Evolutionary conservation across 2,329 filamentous ascomycete species (phyloP).

Genomic region (Apiospora rasikravindrae): DNA sequence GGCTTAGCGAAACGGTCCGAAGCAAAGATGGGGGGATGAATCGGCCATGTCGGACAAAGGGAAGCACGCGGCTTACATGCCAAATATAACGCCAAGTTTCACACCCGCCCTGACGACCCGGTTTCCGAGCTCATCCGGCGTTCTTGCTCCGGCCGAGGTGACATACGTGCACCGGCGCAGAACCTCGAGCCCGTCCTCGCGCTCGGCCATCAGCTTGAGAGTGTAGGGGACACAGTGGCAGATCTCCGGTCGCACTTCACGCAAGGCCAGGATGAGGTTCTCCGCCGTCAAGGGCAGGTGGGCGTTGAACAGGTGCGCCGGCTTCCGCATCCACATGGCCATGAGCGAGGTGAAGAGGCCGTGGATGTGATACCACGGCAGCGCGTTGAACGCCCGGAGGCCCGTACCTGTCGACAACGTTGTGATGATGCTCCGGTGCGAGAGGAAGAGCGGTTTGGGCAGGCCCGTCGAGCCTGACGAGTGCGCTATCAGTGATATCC

Average conservation of each 20-base stretch:
- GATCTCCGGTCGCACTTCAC: slow-evolving; percentile 43
- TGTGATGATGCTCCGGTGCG: slow-evolving; percentile 46
- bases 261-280: slow-evolving; percentile 41
- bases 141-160: slow-evolving; percentile 46
- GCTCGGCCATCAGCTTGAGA: slow-evolving; percentile 46
- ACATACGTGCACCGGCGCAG: slow-evolving; percentile 45
- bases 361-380: slow-evolving; percentile 51
- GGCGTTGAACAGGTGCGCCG: slow-evolving; percentile 47
- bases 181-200: slow-evolving; percentile 40
- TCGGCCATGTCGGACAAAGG: not conserved
- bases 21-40: not conserved
- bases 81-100: slow-evolving; percentile 45
- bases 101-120: slow-evolving; percentile 43
- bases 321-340: slow-evolving; percentile 49
- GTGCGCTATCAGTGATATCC: slow-evolving; percentile 48
- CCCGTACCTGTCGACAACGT: slow-evolving; percentile 29
- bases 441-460: slow-evolving; percentile 50
- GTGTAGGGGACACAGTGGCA: slow-evolving; percentile 48
- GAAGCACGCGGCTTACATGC: slow-evolving; percentile 39
- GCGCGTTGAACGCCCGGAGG: slow-evolving; percentile 44
- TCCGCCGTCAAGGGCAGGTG: slow-evolving; percentile 44
- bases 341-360: slow-evolving; percentile 47
- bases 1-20: slow-evolving; percentile 16
- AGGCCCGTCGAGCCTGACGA: slow-evolving; percentile 54
- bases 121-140: slow-evolving; percentile 48